Percentiles rank a stretch among this genome's conserved stretches.
These are phyloP conservation scores for Cladophialophora chaetospira DNA, from an alignment of 2,329 filamentous ascomycete species.

Conservation along the genomic window DNA sequence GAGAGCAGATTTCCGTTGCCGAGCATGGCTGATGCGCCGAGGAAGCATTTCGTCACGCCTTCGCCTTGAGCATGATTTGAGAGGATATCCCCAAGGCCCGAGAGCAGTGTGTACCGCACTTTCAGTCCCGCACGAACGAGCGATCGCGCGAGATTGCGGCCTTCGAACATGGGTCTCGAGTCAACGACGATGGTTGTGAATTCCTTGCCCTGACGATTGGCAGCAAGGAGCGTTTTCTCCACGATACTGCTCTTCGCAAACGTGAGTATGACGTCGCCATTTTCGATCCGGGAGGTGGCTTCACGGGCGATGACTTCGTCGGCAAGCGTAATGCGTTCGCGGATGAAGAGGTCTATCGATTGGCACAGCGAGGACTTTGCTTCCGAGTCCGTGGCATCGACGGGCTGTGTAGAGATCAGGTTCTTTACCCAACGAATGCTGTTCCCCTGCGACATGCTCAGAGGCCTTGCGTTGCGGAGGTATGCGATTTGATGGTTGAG, in stretches of 20 bases:
- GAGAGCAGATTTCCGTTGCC: constrained; percentile 91
- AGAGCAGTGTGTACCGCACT: constrained; percentile 79
- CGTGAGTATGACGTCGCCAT: constrained; percentile 81
- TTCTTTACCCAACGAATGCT: constrained; percentile 94
- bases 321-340: constrained; percentile 84
- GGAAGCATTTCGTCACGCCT: constrained; percentile 68
- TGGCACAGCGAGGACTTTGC: constrained; percentile 78
- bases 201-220: constrained; percentile 63
- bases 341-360: constrained; percentile 85
- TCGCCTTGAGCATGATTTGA: constrained; percentile 56
- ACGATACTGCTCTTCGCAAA: constrained; percentile 86
- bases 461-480: constrained; percentile 78
- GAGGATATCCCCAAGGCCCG: constrained; percentile 69
- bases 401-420: constrained; percentile 85
- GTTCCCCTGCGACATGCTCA: constrained; percentile 96
- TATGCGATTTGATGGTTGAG: constrained; percentile 96
- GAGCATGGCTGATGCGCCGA: constrained; percentile 93
- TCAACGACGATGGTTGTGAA: constrained; percentile 89
- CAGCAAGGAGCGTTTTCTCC: constrained; percentile 75
- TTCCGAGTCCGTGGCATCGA: constrained; percentile 76
- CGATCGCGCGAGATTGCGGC: constrained; percentile 69
- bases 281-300: constrained; percentile 72
- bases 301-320: constrained; percentile 81
- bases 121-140: constrained; percentile 70
- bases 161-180: constrained; percentile 69